Conservation (phyloP, 352 stramenopile genomes). For the Globisporangium perplexum region DNA sequence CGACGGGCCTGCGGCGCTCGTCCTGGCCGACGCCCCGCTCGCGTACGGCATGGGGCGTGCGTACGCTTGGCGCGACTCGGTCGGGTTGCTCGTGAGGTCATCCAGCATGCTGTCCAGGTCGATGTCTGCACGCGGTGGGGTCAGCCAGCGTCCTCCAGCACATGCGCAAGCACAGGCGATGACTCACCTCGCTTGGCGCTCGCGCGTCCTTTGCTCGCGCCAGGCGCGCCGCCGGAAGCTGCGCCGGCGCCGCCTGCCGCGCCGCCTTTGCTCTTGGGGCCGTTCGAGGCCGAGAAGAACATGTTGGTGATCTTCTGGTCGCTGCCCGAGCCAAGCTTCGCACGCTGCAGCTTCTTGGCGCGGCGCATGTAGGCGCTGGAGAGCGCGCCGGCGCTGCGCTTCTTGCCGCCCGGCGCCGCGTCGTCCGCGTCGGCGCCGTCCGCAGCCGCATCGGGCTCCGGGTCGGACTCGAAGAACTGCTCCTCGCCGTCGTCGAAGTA, state of each 20-base stretch:
- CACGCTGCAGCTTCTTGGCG: slow-evolving; percentile 81
- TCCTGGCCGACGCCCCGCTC: slow-evolving; percentile 22
- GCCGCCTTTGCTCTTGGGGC: slow-evolving; percentile 28
- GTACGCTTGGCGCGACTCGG: slow-evolving; percentile 46
- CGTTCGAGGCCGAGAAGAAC: slow-evolving; percentile 67
- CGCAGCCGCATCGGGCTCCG: slow-evolving; percentile 37
- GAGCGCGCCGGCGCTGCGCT: slow-evolving; percentile 68
- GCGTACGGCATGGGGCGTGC: slow-evolving; percentile 53
- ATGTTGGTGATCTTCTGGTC: slow-evolving; percentile 89
- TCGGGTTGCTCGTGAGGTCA: slow-evolving; percentile 81
- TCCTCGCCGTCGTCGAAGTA: slow-evolving; percentile 89
- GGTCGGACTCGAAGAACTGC: slow-evolving; percentile 85
- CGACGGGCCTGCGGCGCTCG: slow-evolving; percentile 13
- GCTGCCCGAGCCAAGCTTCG: slow-evolving; percentile 61
- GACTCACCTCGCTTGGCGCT: slow-evolving; percentile 44
- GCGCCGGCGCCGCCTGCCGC: too few relatives aligned
- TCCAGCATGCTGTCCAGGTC: slow-evolving; percentile 85
- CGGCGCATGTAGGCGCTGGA: slow-evolving; percentile 70
- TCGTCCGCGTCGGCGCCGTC: slow-evolving; percentile 40
- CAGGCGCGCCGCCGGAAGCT: slow-evolving; percentile 17
- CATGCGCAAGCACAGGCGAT: too few relatives aligned
- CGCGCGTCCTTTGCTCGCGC: slow-evolving; percentile 8
- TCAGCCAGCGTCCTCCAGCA: too few relatives aligned
- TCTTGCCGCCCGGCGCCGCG: slow-evolving; percentile 32
- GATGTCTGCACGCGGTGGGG: slow-evolving; percentile 63